Evolutionary conservation across 2,329 filamentous ascomycete species (phyloP).

Genomic region (Thielaviopsis populi): DNA sequence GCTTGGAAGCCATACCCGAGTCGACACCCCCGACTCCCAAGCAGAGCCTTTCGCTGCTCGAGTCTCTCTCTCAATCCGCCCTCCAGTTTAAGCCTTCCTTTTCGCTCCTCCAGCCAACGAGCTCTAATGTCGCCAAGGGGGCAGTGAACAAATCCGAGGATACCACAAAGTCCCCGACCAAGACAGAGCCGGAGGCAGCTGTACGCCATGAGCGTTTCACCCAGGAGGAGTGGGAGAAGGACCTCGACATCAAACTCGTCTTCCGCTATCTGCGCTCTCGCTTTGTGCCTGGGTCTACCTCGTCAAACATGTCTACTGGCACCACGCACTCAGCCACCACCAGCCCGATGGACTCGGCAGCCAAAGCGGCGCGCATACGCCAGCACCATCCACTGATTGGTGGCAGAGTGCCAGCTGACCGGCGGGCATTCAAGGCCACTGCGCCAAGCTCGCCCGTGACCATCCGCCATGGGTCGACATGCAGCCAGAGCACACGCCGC

Average conservation of each 20-base stretch:
- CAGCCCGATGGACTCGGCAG: slow-evolving; percentile 49
- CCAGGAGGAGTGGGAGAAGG: slow-evolving; percentile 83
- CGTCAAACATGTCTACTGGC: slow-evolving; percentile 29
- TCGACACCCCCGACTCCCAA: slow-evolving; percentile 20
- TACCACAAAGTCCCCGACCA: neutral
- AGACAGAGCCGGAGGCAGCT: neutral
- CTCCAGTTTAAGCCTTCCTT: slow-evolving; percentile 15
- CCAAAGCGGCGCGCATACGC: slow-evolving; percentile 68
- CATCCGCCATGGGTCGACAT: slow-evolving; percentile 47
- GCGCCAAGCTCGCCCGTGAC: slow-evolving; percentile 34
- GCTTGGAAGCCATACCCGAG: slow-evolving; percentile 52
- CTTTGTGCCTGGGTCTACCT: slow-evolving; percentile 39
- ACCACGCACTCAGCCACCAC: slow-evolving; percentile 35
- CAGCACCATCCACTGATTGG: slow-evolving; percentile 80
- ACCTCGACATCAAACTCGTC: slow-evolving; percentile 79
- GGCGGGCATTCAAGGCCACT: slow-evolving; percentile 41
- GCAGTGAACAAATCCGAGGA: neutral
- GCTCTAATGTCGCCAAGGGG: slow-evolving; percentile 20
- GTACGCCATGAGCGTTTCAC: slow-evolving; percentile 29
- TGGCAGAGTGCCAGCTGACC: slow-evolving; percentile 37
- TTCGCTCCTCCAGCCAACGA: slow-evolving; percentile 20
- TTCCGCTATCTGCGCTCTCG: slow-evolving; percentile 73
- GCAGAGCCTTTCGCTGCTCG: slow-evolving; percentile 15
- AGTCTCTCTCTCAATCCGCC: slow-evolving; percentile 12
- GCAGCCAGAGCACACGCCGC: slow-evolving; percentile 72